A percentile compares a stretch with the other conserved stretches of the same genome.
Conservation (phyloP, 169 alveolate species). For the Amoebophrya sp. region DNA sequence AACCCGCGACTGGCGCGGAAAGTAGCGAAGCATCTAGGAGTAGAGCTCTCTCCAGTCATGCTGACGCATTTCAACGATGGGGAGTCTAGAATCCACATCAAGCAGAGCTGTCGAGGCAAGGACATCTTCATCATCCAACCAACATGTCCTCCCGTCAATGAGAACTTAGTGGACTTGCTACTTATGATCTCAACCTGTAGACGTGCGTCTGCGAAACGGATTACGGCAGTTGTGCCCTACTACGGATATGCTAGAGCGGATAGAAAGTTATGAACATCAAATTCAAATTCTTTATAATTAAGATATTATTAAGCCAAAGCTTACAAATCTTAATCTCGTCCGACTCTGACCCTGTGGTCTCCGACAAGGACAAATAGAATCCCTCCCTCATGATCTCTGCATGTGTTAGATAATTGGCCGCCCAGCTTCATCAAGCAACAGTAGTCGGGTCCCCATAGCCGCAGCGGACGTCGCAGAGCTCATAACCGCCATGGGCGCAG, state of each 20-base stretch:
- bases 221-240: slow-evolving; percentile 93
- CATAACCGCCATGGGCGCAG: slow-evolving; percentile 91
- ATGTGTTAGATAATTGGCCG: too few relatives aligned
- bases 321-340: too few relatives aligned
- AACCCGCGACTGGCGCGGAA: neutral
- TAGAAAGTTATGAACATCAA: neutral
- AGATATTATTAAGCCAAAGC: too few relatives aligned
- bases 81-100: slow-evolving; percentile 76
- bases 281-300: slow-evolving; percentile 51
- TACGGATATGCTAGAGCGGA: slow-evolving; percentile 86
- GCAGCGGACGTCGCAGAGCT: slow-evolving; percentile 83
- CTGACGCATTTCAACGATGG: slow-evolving; percentile 81
- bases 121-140: slow-evolving; percentile 89
- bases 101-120: slow-evolving; percentile 80
- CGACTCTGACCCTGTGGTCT: too few relatives aligned
- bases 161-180: slow-evolving; percentile 84
- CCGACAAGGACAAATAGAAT: too few relatives aligned
- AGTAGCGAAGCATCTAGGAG: neutral
- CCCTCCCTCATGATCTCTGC: too few relatives aligned
- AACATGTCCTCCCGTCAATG: slow-evolving; percentile 94
- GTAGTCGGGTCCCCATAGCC: neutral
- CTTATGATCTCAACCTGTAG: slow-evolving; percentile 88
- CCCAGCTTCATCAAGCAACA: too few relatives aligned
- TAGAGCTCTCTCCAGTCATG: neutral
- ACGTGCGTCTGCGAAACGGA: slow-evolving; percentile 84